phyloP scores from a whole-genome alignment of 2,329 filamentous ascomycete species.

The Colletotrichum australisinense region DNA sequence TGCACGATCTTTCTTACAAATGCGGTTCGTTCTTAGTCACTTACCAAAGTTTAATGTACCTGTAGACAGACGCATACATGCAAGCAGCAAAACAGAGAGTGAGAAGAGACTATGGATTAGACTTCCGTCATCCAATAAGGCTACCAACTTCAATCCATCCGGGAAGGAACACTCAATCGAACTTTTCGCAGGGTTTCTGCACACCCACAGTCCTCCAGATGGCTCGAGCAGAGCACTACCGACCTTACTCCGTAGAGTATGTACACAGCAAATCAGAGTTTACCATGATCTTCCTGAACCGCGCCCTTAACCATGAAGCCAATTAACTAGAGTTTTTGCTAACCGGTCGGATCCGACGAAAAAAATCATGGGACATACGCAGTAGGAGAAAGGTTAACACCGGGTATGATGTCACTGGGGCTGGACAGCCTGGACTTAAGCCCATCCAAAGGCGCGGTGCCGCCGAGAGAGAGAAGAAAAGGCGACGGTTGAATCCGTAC shows the following conservation, averaged over 20 bases:
- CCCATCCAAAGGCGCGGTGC: not conserved
- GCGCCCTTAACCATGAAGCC: not conserved
- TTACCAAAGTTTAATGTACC: not conserved
- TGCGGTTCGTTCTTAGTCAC: not conserved
- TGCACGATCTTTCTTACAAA: not conserved
- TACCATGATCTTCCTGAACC: not conserved
- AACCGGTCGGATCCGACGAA: slow-evolving; percentile 22
- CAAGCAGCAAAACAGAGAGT: no score
- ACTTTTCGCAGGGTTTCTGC: slow-evolving; percentile 1
- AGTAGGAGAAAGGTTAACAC: not conserved
- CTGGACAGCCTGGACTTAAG: slow-evolving; percentile 17
- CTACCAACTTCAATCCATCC: not conserved
- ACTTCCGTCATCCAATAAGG: slow-evolving; percentile 23
- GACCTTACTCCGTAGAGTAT: not conserved
- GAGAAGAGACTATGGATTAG: slow-evolving; percentile 1
- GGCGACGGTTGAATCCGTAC: not conserved
- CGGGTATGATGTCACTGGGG: slow-evolving; percentile 23
- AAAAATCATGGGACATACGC: not conserved
- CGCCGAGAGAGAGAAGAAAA: not conserved
- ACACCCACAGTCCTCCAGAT: slow-evolving; percentile 7
- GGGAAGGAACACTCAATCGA: slow-evolving; percentile 4
- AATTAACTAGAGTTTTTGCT: slow-evolving; percentile 5
- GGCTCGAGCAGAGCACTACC: slow-evolving; percentile 13
- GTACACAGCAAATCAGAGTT: not conserved
- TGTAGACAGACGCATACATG: no score